Percentiles rank a stretch among this genome's conserved stretches.
Conservation (phyloP, 176 grass and related monocot species). For the Carex pumila region DNA sequence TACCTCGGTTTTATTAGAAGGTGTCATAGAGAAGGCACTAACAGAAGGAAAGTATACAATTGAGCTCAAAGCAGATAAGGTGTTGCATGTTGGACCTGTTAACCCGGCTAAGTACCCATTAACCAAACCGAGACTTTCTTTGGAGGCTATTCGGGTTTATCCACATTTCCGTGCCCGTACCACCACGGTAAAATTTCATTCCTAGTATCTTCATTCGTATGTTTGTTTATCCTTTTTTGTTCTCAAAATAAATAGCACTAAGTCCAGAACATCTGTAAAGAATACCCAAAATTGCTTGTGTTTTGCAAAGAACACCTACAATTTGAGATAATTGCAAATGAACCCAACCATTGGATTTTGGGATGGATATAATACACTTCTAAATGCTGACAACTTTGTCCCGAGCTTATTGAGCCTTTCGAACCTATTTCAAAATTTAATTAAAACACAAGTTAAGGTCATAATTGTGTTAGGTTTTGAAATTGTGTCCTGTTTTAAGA, state of each 20-base stretch:
- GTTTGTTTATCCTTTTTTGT: not conserved
- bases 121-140: constrained; percentile 17
- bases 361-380: not conserved
- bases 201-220: not conserved
- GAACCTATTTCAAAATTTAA: not conserved
- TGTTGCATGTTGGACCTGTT: constrained; percentile 45
- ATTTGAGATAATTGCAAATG: not conserved
- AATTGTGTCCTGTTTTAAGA: not conserved
- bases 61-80: constrained; percentile 46
- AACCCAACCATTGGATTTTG: not conserved
- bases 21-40: constrained; percentile 30
- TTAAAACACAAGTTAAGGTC: not conserved
- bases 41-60: constrained; percentile 17
- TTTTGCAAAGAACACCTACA: not conserved
- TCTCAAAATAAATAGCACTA: not conserved
- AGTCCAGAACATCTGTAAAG: not conserved
- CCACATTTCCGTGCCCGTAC: constrained; percentile 40
- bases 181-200: constrained; percentile 25
- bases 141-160: constrained; percentile 31
- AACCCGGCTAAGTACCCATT: constrained; percentile 37
- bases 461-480: not conserved
- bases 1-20: constrained; percentile 45
- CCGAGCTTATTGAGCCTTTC: not conserved
- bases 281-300: not conserved
- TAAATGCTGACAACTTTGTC: not conserved